Base-by-base conservation (phyloP, 2,329 filamentous ascomycete species). In the Aspergillus vadensis region DNA sequence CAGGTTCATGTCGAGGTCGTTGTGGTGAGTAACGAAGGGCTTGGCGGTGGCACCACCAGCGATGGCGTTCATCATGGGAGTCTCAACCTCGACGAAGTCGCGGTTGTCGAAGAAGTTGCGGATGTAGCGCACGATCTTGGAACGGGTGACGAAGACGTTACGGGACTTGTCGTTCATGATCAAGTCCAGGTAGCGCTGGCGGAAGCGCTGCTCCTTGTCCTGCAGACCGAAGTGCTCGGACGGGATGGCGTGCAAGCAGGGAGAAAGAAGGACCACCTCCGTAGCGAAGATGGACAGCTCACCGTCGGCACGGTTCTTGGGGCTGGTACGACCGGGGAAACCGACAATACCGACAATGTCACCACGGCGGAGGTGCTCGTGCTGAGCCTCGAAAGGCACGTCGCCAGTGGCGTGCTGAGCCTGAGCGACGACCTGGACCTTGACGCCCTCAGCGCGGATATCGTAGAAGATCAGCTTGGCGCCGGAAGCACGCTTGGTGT, bases 11-110 rank as follows among this genome's bases (percentile, higher is more conserved):
- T 97, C 87, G 55, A 95, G 85, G 56, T 98, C 95, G 78, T 99
- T 99, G 82, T 98, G 95, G 78, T 96, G 90, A 14, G 95, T 98
- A 68, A 91, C 83, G 80, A 99, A 99, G 5, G 95, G 95, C 81
- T 91, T 92, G 61, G 95, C 95, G 1, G 95, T 98, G 36, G 95
- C 95, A 74, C 95, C 95, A 69, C 95, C 96, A 30, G 95, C 92
- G 74, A 97, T 96, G 71, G 91, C 86, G 76, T 97, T 96, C 86
- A 99, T 93, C 87, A 98, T 97, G 5, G 95, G 94, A 0, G 95
- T 99, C 80, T 98, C 92, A 25, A 98, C 93, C 76, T 97, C 93
- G 58, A 92, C 83, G 77, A 99, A 99, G 70, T 94, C 91, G 57
- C 89, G 85, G 68, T 89, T 86, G 71, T 97, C 91, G 69, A 99